Base-by-base conservation (phyloP, 2,329 filamentous ascomycete species). In the Aspergillus pseudoviridinutans region DNA sequence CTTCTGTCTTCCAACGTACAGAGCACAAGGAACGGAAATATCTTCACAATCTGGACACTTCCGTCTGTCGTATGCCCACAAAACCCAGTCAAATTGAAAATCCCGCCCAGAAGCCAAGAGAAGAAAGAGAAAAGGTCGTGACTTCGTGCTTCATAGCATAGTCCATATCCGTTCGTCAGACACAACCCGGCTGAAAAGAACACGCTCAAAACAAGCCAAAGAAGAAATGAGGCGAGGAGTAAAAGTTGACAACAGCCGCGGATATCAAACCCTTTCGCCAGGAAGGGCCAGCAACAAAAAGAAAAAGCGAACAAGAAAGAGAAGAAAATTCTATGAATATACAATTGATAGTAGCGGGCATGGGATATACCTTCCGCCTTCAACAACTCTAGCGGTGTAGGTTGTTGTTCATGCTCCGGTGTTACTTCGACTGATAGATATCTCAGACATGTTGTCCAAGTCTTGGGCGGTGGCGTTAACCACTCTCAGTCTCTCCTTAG, bases 401-500 rank as follows among this genome's bases (percentile, higher is more conserved):
- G 20, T 9, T 22, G 42, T 7, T 6, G 22, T 29, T 50, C 50
- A 50, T 41, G 50, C 47, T 17, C 53, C 61, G 50, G 63, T 69
- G 29, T 63, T 58, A 51, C 53, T 65, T 28, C 65, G 62, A 57
- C 65, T 71, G 49, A 64, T 50, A 17, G 70, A 71, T 3, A 58
- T 60, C 58, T 69, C 67, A 8, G 70, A 73, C 41, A 66, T 25
- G 51, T 68, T 66, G 50, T 73, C 71, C 55, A 68, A 59, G 58
- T 76, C 73, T 3, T 68, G 62, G n/a, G 66, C 69, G 3, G 71
- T 88, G 52, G 84, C 87, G 71, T 97, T 97, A 22, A 97, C 93
- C n/a, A 97, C 92, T 27, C 93, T 80, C 61, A 97, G 76, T 65
- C 86, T 85, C 73, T 93, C 89, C 72, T 88, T 91, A 2, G 94